These are phyloP conservation scores for Alternaria longipes DNA, from an alignment of 2,329 filamentous ascomycete genomes.

Conservation along the genomic window DNA sequence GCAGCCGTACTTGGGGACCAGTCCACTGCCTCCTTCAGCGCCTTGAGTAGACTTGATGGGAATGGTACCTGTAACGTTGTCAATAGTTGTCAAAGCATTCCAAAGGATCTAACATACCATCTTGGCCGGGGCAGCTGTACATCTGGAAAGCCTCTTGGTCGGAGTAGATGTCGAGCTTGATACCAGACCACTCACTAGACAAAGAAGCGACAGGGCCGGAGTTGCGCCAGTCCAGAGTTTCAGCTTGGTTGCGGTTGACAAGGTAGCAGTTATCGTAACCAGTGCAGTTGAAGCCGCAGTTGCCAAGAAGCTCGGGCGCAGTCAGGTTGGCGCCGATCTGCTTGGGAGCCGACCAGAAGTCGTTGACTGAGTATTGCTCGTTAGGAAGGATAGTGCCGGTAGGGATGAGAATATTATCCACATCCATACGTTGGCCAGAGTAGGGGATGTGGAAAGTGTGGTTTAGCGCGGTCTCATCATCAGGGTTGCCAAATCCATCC, in stretches of 20 bases:
- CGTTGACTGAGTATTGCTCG: conserved; percentile 72
- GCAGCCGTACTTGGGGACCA: conserved; percentile 80
- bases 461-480: conserved; percentile 71
- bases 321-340: conserved; percentile 76
- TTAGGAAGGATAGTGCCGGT: conserved; percentile 73
- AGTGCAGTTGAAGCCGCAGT: conserved; percentile 83
- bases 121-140: conserved; percentile 81
- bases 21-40: conserved; percentile 66
- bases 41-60: conserved; percentile 77
- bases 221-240: conserved; percentile 70
- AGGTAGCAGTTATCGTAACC: conserved; percentile 85
- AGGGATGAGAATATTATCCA: conserved; percentile 65
- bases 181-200: conserved; percentile 79
- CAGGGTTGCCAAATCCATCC: conserved; percentile 78
- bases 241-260: conserved; percentile 68
- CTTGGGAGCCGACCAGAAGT: conserved; percentile 85
- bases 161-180: conserved; percentile 80
- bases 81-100: neutral
- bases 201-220: conserved; percentile 70
- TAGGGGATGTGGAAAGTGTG: conserved; percentile 79
- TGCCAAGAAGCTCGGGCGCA: conserved; percentile 69
- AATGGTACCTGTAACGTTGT: conserved; percentile 55
- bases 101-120: conserved; percentile 60
- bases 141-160: conserved; percentile 91
- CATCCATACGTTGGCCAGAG: conserved; percentile 72